Evolutionary conservation across 2,329 filamentous ascomycete species (phyloP).

Genomic region (Fusarium sp.): DNA sequence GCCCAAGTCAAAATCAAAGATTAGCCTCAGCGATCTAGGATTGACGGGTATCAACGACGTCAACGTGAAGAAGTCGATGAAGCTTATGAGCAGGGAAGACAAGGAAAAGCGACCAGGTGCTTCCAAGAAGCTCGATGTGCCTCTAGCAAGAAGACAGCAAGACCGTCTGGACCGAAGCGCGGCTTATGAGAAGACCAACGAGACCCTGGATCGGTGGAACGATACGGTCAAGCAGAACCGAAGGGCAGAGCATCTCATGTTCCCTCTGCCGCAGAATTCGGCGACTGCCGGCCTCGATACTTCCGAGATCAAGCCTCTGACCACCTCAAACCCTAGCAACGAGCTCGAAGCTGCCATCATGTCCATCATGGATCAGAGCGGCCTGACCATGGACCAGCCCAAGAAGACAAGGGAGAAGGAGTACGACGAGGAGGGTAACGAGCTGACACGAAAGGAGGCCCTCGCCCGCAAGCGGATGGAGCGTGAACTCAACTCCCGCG

Average conservation of each 20-base stretch:
- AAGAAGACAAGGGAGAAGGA: conserved; percentile 64
- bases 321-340: conserved; percentile 71
- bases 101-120: conserved; percentile 58
- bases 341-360: conserved; percentile 88
- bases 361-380: conserved; percentile 89
- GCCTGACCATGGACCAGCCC: conserved; percentile 65
- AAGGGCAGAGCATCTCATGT: conserved; percentile 86
- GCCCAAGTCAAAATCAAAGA: conserved; percentile 67
- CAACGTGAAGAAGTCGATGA: conserved; percentile 79
- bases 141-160: conserved; percentile 85
- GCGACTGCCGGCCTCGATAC: conserved; percentile 67
- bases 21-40: conserved; percentile 78
- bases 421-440: conserved; percentile 75
- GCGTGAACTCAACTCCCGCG: conserved; percentile 85
- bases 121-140: conserved; percentile 78
- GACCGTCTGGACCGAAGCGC: conserved; percentile 82
- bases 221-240: conserved; percentile 96
- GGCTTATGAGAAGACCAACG: conserved; percentile 90
- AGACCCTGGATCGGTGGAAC: conserved; percentile 89
- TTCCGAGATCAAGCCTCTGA: conserved; percentile 71
- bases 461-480: conserved; percentile 79
- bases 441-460: conserved; percentile 75
- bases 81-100: conserved; percentile 73
- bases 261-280: conserved; percentile 81
- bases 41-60: conserved; percentile 77